Conservation (phyloP, 1,284 basidiomycete species). For the Ceraceosorus guamensis region DNA sequence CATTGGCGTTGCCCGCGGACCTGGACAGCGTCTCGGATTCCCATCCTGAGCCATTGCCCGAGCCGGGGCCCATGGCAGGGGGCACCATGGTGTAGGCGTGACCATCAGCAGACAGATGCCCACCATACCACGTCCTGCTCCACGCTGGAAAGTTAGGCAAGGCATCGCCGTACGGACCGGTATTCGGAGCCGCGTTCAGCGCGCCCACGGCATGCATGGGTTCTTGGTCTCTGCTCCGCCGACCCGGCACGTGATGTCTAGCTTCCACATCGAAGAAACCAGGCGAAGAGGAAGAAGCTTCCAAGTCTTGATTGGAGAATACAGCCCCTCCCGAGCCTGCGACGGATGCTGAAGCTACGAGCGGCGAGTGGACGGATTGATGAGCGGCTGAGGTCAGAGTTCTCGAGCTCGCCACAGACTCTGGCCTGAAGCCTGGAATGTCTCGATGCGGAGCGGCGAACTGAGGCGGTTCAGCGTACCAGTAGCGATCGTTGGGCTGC, state of each 20-base stretch:
- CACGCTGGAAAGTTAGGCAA: constrained; percentile 8
- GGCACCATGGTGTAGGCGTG: constrained; percentile 36
- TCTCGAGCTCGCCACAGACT: too few species aligned
- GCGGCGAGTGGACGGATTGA: too few species aligned
- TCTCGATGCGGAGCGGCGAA: constrained; percentile 20
- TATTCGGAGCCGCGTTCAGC: too few species aligned
- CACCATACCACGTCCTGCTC: constrained; percentile 34
- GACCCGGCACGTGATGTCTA: constrained; percentile 12
- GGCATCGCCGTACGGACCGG: background rate
- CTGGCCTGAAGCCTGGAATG: too few species aligned
- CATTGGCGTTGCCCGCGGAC: constrained; percentile 1
- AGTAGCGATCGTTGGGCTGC: constrained; percentile 2
- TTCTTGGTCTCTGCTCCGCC: background rate
- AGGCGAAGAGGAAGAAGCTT: too few species aligned
- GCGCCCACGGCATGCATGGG: too few species aligned
- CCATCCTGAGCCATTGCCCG: constrained; percentile 30
- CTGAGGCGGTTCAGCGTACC: constrained; percentile 10
- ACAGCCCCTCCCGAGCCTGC: too few species aligned
- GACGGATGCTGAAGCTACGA: too few species aligned
- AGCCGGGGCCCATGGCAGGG: constrained; percentile 15
- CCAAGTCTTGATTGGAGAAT: too few species aligned
- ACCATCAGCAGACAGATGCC: constrained; percentile 37
- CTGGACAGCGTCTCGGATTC: constrained; percentile 30
- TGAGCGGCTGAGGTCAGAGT: too few species aligned
- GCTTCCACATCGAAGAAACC: constrained; percentile 14